Base-by-base conservation (phyloP, 176 grass and related monocot species). In the Rhynchospora tenuis region DNA sequence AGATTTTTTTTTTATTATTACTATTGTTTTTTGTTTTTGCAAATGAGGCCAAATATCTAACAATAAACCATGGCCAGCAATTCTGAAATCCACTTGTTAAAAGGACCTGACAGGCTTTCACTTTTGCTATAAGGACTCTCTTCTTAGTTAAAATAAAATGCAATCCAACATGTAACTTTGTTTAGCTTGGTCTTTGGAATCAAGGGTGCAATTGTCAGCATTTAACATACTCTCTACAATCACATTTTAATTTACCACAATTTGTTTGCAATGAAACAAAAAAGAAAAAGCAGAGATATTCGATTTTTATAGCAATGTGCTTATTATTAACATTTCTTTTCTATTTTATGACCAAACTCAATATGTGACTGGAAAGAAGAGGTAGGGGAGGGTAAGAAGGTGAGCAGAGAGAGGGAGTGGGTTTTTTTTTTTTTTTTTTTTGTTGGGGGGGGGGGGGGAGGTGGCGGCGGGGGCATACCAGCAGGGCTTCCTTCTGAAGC, bases 401-500 rank as follows among this genome's bases (percentile, higher is more conserved):
- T 63, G 10, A 15, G 52, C n/a, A 57, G 28, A n/a, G 22, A 50
- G 16, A 63, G 73, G 84, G 73, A 81, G n/a, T n/a, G n/a, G n/a
- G n/a, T n/a, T n/a, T n/a, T n/a, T n/a, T n/a, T n/a, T n/a, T n/a
- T n/a, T n/a, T n/a, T n/a, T n/a, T n/a, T n/a, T n/a, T n/a, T n/a
- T n/a, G n/a, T n/a, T n/a, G n/a, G n/a, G n/a, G n/a, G n/a, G n/a
- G n/a, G n/a, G n/a, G n/a, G n/a, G n/a, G n/a, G n/a, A n/a, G n/a
- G n/a, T n/a, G n/a, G n/a, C n/a, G n/a, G n/a, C n/a, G n/a, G n/a
- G n/a, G n/a, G 62, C 90, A 72, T 89, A 98, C 95, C 77, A 59
- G 66, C 44, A 88, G 82, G 85, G 87, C 51, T 91, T 95, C 95
- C 44, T 72, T 74, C 59, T 90, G 86, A 69, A 95, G 66, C 92